These are phyloP conservation scores for Exsudoporus frostii DNA, from an alignment of 768 basidiomycete genomes.

Conservation along the genomic window DNA sequence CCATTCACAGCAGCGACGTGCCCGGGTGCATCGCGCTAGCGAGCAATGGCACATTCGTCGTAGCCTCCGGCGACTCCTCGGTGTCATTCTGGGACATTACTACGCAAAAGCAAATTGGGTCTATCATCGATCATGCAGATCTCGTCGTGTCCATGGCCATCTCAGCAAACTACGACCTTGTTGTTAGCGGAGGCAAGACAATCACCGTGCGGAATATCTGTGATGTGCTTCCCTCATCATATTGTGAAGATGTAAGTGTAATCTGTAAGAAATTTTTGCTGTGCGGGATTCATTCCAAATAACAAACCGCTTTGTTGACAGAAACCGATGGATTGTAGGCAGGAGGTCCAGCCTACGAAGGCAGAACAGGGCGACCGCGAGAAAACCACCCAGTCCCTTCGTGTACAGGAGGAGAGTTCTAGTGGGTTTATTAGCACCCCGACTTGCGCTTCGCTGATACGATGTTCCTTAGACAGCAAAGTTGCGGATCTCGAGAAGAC, in stretches of 20 bases:
- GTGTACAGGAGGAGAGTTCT: background rate
- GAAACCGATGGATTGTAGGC: too few species aligned
- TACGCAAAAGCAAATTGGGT: constrained; percentile 1
- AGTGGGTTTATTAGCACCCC: background rate
- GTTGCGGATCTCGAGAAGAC: background rate
- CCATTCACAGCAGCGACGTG: background rate
- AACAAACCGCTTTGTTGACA: too few species aligned
- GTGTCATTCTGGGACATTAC: constrained; percentile 9
- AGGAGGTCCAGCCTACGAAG: too few species aligned
- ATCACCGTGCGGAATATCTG: too few species aligned
- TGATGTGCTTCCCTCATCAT: too few species aligned
- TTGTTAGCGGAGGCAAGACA: background rate
- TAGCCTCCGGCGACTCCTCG: background rate
- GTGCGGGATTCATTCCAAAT: too few species aligned
- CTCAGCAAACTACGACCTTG: background rate
- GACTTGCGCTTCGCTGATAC: background rate
- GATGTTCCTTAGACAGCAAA: background rate
- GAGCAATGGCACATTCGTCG: background rate
- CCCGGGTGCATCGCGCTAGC: background rate
- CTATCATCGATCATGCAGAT: too few species aligned
- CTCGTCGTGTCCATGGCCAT: too few species aligned
- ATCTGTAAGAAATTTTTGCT: too few species aligned
- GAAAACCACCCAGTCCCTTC: background rate
- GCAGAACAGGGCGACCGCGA: too few species aligned
- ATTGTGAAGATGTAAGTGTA: too few species aligned